A percentile compares a stretch with the other conserved stretches of the same genome.
phyloP scores from a whole-genome alignment of 2,329 filamentous ascomycete species.

The Phoma sp. region DNA sequence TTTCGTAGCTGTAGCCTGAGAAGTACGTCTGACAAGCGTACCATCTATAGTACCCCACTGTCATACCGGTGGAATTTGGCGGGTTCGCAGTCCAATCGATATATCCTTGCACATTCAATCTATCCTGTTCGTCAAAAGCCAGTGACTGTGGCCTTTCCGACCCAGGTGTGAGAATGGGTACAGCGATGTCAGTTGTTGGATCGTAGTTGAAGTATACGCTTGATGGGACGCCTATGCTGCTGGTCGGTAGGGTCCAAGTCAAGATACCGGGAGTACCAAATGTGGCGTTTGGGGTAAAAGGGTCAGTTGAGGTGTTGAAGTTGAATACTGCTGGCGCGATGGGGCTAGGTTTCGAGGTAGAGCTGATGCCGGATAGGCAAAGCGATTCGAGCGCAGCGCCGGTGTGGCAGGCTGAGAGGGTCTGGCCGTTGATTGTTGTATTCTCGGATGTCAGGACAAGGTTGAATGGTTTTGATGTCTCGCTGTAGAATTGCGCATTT shows the following conservation, averaged over 20 bases:
- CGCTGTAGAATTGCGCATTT: conserved; percentile 43
- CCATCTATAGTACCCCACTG: conserved; percentile 51
- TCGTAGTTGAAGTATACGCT: conserved; percentile 47
- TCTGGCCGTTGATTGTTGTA: conserved; percentile 45
- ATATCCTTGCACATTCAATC: conserved; percentile 50
- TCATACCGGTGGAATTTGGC: conserved; percentile 21
- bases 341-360: conserved; percentile 26
- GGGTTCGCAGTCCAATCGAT: conserved; percentile 50
- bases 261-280: conserved; percentile 44
- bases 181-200: conserved; percentile 50
- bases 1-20: conserved; percentile 52
- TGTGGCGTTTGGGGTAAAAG: conserved; percentile 16
- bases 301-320: conserved; percentile 44
- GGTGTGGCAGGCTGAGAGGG: conserved; percentile 54
- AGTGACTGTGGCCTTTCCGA: conserved; percentile 36
- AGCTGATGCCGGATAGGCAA: conserved; percentile 43
- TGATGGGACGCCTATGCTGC: conserved; percentile 40
- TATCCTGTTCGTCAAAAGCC: conserved; percentile 50
- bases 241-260: conserved; percentile 52
- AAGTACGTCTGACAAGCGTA: conserved; percentile 54
- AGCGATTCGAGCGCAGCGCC: conserved; percentile 58
- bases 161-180: conserved; percentile 50
- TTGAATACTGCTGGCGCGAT: conserved; percentile 32
- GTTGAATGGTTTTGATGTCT: conserved; percentile 53
- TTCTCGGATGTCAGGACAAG: conserved; percentile 51